Base-by-base conservation (phyloP, 306 rosid species). In the Citrullus mucosospermus region DNA sequence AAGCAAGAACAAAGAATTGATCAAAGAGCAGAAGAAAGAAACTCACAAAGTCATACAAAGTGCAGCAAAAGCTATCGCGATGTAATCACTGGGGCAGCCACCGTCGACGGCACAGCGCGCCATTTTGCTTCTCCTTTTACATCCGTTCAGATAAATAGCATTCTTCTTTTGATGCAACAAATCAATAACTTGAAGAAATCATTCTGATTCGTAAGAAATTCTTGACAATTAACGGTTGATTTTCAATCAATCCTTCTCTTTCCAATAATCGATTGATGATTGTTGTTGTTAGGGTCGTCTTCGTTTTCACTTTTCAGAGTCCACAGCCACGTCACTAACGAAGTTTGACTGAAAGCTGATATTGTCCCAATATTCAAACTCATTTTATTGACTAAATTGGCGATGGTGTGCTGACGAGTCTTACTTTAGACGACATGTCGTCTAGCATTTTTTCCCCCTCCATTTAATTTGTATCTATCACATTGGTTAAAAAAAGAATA, bases 41-140 rank as follows among this genome's bases (percentile, higher is more conserved):
- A 78, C 86, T 72, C 85, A 95, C 98, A 95, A 36, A 80, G 88
- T 78, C 60, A 88, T 84, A 77, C 88, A 90, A 53, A 85, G 10
- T 57, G 87, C 78, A 71, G 99, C 83, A 5, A 91, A 4, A 36
- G 90, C 75, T 71, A 95, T 58, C 78, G 97, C 99, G 44, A 87
- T 20, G 83, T 83, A 92, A 74, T 95, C 98, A 51, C 86, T 91
- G 89, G 89, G 92, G 78, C 98, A 95, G 7, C 99, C 98, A 61
- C 99, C 99, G 55, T 85, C 75, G 15, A 81, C 82, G 15, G 97
- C 97, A 83, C 97, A 95, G 55, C 76, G 73, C 4, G 81, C 81
- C 96, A 92, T 88, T 79, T 43, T 81, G 80, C 56, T 25, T 18
- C 63, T 16, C 6, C 30, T 41, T 41, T 81, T 7, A 81, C 96